These are phyloP conservation scores for Porogramme epimiltina DNA, from an alignment of 1,284 basidiomycete genomes.

Conservation along the genomic window DNA sequence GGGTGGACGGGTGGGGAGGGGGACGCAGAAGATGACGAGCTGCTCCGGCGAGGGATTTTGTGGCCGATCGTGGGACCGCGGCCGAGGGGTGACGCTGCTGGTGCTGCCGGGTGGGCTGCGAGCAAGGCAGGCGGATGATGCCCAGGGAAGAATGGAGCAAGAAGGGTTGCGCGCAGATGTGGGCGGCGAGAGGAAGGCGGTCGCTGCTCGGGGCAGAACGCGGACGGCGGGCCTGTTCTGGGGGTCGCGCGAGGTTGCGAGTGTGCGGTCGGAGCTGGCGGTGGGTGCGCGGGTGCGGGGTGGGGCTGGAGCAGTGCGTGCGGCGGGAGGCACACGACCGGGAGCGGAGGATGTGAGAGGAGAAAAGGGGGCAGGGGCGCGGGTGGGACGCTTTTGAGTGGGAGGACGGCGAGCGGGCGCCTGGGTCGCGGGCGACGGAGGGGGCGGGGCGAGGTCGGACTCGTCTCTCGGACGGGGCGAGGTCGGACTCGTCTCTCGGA, in stretches of 20 bases:
- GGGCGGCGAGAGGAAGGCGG: not conserved
- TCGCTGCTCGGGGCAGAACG: too few relatives aligned
- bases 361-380: constrained; percentile 9
- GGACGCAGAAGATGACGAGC: not conserved
- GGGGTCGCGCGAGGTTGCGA: not conserved
- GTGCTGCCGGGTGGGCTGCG: not conserved
- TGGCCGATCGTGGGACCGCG: constrained; percentile 1
- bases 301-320: not conserved
- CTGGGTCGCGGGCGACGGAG: constrained; percentile 1
- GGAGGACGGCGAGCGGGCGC: constrained; percentile 13
- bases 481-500: too few relatives aligned
- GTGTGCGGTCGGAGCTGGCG: not conserved
- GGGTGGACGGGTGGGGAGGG: not conserved
- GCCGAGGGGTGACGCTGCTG: constrained; percentile 1
- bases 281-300: not conserved
- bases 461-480: not conserved
- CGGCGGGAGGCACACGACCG: constrained; percentile 29
- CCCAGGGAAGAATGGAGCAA: too few relatives aligned
- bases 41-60: not conserved
- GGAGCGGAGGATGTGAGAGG: not conserved
- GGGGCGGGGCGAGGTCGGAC: not conserved
- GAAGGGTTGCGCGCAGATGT: too few relatives aligned
- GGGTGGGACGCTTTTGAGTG: constrained; percentile 24
- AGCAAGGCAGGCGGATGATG: too few relatives aligned
- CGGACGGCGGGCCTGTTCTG: not conserved